Evolutionary conservation across 2,329 filamentous ascomycete species (phyloP), one percentile per base, ranked within the genome.

Genomic region (Pseudogymnoascus sp.): DNA sequence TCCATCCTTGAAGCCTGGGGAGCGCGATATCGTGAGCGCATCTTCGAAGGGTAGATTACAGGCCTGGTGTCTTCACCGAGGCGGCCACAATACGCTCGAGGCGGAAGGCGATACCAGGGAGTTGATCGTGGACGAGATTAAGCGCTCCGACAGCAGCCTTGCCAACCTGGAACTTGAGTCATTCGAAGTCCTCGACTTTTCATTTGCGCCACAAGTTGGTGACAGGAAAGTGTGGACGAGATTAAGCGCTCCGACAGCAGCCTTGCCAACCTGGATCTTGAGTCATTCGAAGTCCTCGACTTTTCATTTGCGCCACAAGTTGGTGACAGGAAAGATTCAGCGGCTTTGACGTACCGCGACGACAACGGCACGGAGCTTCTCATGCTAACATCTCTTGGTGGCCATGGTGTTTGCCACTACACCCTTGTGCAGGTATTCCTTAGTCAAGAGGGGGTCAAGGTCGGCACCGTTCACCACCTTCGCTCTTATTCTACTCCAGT

Each of bases 11-110:
- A 84, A 86, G 63, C 86, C 91, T 66, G 92, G 92, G 23, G 92
- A 97, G 74, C 87, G 92, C 71, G 91, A 92, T 68, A 81, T 96
- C 35, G 83, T 96, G 55, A 86, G 92, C 38, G 85, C 88, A 12
- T 94, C 92, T 1, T 82, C 85, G 61, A 88, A 88, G 68, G 93
- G 90, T 29, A 83, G 87, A 63, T 77, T 99, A 26, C 88, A 95
- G 69, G 82, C 88, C 6, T 99, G 94, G 94, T 90, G 89, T 71
- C 81, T 97, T 45, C 91, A 93, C 70, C 91, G 93, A 73, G 90
- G 90, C 65, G 92, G 92, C 35, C 90, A 92, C 67, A 87, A 92
- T 71, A 85, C 89, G 45, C 81, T 91, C 58, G 83, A 89, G 55
- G 82, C 83, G 26, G 90, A 93, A 65, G 79, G 87, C 21, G 89